Evolutionary conservation across 805 yeast species (phyloP), one percentile per base, ranked within the genome.

Genomic region (Ogataea salicorniae): DNA sequence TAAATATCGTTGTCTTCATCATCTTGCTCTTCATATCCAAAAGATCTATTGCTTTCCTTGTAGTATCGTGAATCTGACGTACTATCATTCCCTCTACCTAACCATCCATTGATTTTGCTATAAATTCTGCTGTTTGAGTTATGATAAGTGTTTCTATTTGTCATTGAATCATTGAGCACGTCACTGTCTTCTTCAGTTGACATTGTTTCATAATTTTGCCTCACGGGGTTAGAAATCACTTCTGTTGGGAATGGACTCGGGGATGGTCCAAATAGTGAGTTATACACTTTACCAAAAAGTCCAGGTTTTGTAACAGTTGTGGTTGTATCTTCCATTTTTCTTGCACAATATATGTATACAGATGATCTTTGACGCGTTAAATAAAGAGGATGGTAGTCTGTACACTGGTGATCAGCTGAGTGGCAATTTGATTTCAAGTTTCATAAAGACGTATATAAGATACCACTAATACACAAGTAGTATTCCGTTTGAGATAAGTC

Each of bases 21-120:
- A 9, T 58, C 56, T 7, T 62, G 64, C 14, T 53, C 54, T 39
- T 62, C 66, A 8, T 60, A 47, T 5, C 31, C 31, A 26, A 9
- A 26, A 9, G 31, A 9, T 2, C 13, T 9, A 7, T 26, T 26
- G 3, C 6, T 26, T 26, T 26, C 31, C 1, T 26, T 26, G 9
- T 26, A 9, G 6, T 26, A 26, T 11, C 11, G 2, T 3, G 31
- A 26, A 4, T 7, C 4, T 11, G 4, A 9, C 31, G 59, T 49
- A 4, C 62, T 57, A 43, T 62, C 54, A 15, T 69, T 58, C 6
- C 63, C 66, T 46, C 67, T 66, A 3, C 68, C 74, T 13, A 46
- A 41, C 14, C 53, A 47, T 16, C 55, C 57, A 6, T 52, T 50
- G 5, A 41, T 58, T 16, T 39, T 22, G 17, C 33, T 14, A 14